A percentile compares a stretch with the other conserved stretches of the same genome.
Conservation (phyloP, 164 flowering plant genomes). For the Chloranthus sessilifolius region DNA sequence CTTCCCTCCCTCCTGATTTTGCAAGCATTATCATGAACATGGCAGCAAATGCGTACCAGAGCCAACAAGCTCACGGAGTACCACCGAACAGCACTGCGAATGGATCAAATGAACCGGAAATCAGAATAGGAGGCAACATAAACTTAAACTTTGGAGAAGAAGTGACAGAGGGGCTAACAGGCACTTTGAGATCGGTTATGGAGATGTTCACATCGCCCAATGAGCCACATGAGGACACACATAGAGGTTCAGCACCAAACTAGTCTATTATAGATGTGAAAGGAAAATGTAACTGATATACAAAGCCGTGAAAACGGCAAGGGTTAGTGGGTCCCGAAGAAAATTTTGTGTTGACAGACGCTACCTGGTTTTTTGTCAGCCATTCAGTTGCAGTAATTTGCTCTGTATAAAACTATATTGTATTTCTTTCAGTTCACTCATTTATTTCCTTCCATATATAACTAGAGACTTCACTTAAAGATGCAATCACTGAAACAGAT, state of each 20-base stretch:
- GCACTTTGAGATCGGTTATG: conserved; percentile 67
- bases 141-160: conserved; percentile 46
- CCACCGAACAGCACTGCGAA: conserved; percentile 16
- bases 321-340: no score
- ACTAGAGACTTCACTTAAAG: no score
- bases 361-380: no score
- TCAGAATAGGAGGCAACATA: conserved; percentile 46
- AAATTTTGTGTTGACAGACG: no score
- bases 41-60: conserved; percentile 33
- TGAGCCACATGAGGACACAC: conserved; percentile 30
- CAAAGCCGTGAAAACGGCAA: no score
- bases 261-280: no score
- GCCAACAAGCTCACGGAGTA: conserved; percentile 25
- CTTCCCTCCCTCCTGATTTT: conserved; percentile 43
- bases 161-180: conserved; percentile 52
- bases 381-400: no score
- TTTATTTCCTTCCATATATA: no score
- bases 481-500: no score
- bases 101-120: conserved; percentile 36
- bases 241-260: conserved; percentile 40
- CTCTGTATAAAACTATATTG: no score
- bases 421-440: no score
- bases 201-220: conserved; percentile 57
- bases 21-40: conserved; percentile 49
- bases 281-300: no score